Base-by-base conservation (phyloP, 768 basidiomycete genomes). In the Tubosaeta sp. region DNA sequence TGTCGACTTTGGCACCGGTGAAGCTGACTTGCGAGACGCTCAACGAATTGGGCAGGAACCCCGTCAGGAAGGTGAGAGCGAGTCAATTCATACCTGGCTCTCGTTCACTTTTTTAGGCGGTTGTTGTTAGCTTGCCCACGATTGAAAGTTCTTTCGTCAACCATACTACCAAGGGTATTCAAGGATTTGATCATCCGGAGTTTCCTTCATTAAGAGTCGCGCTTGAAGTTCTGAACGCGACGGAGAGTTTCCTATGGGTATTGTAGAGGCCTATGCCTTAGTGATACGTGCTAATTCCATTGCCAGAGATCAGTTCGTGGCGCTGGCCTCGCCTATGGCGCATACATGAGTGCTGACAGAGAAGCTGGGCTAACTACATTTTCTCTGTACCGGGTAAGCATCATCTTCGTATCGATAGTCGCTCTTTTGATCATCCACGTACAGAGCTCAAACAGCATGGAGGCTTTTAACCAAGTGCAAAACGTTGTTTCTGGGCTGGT, bases 171-270 rank as follows among this genome's bases (percentile, higher is more conserved):
- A 91, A 86, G 65, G 84, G 86, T 27, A 85, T 94, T 35, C 75
- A 77, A 64, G 89, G 91, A 25, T 94, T 87, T 66, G 71, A 82
- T 50, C 86, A 95, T 64, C 82, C 85, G 6, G 91, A 95, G 54
- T 85, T 85, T 60, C 86, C 95, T 3, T 86, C 86, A n/a, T 71
- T 95, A 26, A 80, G 85, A 19, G 80, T 98, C n/a, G 85, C 94
- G 5, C 71, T 84, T 2, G 89, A 95, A 59, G 83, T 93, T 14
- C 74, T 99, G 46, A 97, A 97, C 59, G 95, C 92, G 12, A 84
- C 91, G 10, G 97, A 98, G 73, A 89, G 91, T 58, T 97, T 86
- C 66, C 81, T 97, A 51, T 98, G 95, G 95, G 90, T 91, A 69
- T 34, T 68, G 54, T 49, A 17, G 29, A 35, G 35, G 32, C 17